These are phyloP conservation scores for Leucoagaricus sp. DNA, from an alignment of 1,284 basidiomycete species.

Conservation along the genomic window DNA sequence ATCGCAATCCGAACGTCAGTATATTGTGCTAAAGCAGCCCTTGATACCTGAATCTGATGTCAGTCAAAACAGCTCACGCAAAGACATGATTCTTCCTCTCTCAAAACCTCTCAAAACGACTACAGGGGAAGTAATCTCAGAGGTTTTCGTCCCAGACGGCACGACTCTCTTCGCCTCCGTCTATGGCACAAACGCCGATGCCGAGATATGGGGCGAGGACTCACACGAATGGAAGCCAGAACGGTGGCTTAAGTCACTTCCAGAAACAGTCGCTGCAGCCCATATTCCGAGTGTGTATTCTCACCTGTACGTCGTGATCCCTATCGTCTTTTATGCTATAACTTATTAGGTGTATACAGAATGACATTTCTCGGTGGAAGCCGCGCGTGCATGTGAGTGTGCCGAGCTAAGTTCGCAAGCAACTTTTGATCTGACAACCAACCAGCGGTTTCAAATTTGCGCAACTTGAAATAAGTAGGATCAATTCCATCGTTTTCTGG, in stretches of 20 bases:
- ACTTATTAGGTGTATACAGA: conserved; percentile 21
- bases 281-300: conserved; percentile 28
- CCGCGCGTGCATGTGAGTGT: conserved; percentile 35
- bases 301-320: background rate
- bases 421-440: background rate
- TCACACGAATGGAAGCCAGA: conserved; percentile 36
- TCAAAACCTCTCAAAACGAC: conserved; percentile 24
- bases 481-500: background rate
- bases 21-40: background rate
- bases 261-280: conserved; percentile 25
- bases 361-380: conserved; percentile 45
- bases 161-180: conserved; percentile 39
- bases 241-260: conserved; percentile 37
- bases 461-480: conserved; percentile 32
- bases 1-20: conserved; percentile 26
- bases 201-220: conserved; percentile 29
- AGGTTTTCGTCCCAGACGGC: conserved; percentile 28
- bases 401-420: background rate
- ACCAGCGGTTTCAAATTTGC: conserved; percentile 32
- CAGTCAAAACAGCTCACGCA: conserved; percentile 20
- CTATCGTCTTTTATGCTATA: background rate
- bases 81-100: conserved; percentile 27
- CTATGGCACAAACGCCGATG: conserved; percentile 36
- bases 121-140: conserved; percentile 22
- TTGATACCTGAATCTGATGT: background rate